Evolutionary conservation across 352 stramenopile species (phyloP).

Genomic region (Phytophthora tentaculata): DNA sequence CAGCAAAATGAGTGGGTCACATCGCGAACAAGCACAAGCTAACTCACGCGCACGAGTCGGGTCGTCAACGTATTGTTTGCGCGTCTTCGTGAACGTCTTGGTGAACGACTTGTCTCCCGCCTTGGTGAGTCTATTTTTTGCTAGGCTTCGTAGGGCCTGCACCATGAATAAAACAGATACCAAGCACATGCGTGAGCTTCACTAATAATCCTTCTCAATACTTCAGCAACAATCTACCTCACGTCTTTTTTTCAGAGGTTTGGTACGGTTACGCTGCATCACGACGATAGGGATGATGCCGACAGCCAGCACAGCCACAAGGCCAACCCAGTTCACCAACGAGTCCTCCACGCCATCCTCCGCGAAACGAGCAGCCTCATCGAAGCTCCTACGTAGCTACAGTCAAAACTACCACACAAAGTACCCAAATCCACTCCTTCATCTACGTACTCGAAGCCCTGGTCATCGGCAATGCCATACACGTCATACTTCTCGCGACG

Average conservation of each 20-base stretch:
- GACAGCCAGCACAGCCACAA: constrained; percentile 57
- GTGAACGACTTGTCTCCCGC: constrained; percentile 52
- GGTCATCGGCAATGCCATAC: constrained; percentile 79
- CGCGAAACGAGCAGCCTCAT: constrained; percentile 72
- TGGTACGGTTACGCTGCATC: constrained; percentile 78
- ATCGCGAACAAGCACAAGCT: not conserved
- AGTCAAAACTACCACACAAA: constrained; percentile 8
- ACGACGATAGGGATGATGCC: constrained; percentile 69
- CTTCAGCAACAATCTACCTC: constrained; percentile 51
- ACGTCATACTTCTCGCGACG: constrained; percentile 82
- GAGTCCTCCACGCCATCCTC: constrained; percentile 75
- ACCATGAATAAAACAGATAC: not conserved
- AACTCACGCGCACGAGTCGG: constrained; percentile 40
- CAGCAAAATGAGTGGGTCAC: constrained; percentile 2
- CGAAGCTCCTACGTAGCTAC: constrained; percentile 65
- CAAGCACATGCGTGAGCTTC: constrained; percentile 5
- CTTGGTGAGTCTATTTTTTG: constrained; percentile 79
- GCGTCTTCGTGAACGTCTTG: constrained; percentile 50
- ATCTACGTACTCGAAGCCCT: constrained; percentile 72
- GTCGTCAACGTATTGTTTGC: constrained; percentile 61
- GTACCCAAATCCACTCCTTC: not conserved
- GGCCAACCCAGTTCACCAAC: constrained; percentile 72
- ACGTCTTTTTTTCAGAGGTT: constrained; percentile 75
- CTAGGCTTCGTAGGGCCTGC: constrained; percentile 68
- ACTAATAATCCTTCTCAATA: not conserved